Conservation (phyloP, 208 protist genomes). For the Leishmania gerbilli region DNA sequence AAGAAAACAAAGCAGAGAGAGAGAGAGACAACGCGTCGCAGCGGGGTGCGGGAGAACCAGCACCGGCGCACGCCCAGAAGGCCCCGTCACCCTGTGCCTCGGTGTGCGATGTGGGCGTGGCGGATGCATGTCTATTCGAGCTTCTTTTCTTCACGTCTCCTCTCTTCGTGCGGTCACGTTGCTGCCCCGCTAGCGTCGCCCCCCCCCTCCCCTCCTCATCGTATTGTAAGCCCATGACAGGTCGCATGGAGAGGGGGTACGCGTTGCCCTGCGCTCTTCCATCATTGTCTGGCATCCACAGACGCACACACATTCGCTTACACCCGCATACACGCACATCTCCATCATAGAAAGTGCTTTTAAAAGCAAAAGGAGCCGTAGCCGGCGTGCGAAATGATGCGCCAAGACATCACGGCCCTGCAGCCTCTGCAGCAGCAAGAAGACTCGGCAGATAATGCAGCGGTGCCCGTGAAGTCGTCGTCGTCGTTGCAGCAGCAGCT, state of each 20-base stretch:
- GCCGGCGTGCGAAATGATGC: not conserved
- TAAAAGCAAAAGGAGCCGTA: not conserved
- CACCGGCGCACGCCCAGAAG: not conserved
- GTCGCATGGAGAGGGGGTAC: not conserved
- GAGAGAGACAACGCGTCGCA: not conserved
- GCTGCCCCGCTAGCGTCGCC: not conserved
- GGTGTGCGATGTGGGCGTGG: not conserved
- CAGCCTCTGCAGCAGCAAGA: not conserved
- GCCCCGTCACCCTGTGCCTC: not conserved
- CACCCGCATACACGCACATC: not conserved
- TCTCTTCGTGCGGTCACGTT: not conserved
- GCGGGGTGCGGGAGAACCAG: not conserved
- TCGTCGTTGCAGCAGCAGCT: not conserved
- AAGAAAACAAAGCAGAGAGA: not conserved
- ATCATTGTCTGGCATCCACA: not conserved
- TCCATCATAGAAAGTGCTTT: not conserved
- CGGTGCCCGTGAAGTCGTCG: not conserved
- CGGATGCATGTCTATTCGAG: not conserved
- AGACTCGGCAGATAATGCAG: not conserved
- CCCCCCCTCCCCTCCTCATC: not conserved
- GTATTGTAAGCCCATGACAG: not conserved
- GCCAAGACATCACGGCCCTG: not conserved
- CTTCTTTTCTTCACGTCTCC: not conserved
- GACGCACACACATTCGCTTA: slow-evolving; percentile 4
- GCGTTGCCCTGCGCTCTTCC: not conserved